Conservation (phyloP, 2,329 filamentous ascomycete species). For the Kalaharituber pfeilii region DNA sequence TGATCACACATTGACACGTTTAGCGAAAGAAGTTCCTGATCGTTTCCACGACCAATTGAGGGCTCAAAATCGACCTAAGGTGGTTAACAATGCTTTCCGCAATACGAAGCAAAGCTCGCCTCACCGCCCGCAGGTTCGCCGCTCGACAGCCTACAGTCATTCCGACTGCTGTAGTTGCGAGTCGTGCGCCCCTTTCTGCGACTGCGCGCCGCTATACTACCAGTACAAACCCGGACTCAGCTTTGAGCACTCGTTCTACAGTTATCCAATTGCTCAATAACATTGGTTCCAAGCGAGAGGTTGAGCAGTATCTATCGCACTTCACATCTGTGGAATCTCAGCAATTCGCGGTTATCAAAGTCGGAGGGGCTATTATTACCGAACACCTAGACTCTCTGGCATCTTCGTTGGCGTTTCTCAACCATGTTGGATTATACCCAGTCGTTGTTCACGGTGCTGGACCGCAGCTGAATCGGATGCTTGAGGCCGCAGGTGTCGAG, state of each 20-base stretch:
- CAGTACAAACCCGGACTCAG: neutral
- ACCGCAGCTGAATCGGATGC: constrained; percentile 80
- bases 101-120: neutral
- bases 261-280: constrained; percentile 85
- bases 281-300: constrained; percentile 88
- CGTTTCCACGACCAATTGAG: too few relatives aligned
- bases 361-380: constrained; percentile 86
- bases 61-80: too few relatives aligned
- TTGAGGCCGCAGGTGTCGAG: constrained; percentile 81
- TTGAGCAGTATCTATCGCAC: constrained; percentile 92
- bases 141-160: neutral
- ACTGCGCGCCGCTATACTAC: neutral
- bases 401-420: constrained; percentile 73
- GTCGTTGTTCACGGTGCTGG: constrained; percentile 92
- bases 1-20: too few relatives aligned
- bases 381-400: constrained; percentile 87
- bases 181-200: neutral
- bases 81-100: neutral
- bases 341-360: constrained; percentile 96
- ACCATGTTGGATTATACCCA: constrained; percentile 85
- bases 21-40: too few relatives aligned
- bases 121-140: neutral
- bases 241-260: constrained; percentile 45
- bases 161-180: neutral
- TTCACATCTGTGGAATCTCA: constrained; percentile 94